Evolutionary conservation across 371 early-diverging fungal species (phyloP), one percentile per base, ranked within the genome.

Genomic region (Mucor irregularis): DNA sequence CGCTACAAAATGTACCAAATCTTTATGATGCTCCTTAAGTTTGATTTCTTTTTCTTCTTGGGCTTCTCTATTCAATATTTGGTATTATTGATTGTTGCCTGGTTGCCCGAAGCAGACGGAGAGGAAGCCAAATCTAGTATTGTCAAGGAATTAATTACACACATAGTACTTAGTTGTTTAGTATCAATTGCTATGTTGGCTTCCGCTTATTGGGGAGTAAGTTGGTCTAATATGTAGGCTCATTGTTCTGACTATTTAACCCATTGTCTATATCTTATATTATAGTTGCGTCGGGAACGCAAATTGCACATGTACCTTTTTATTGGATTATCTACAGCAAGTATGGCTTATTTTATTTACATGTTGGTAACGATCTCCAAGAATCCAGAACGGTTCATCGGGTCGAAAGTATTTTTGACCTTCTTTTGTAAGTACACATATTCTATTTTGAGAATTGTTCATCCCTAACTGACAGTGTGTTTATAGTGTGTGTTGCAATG

Each of bases 51-150:
- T 62, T 91, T 94, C 68, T 87, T 91, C 58, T 69, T 93, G 16
- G 89, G 91, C 0, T 94, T 94, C 58, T 87, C 91, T 5, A 81
- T 92, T n/a, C 93, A 94, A 62, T 95, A 91, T 64, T 82, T 96
- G 34, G 82, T 61, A 0, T 81, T 91, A 17, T 66, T 96, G 38
- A 84, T 93, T 5, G 81, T 76, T 8, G 69, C 62, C 17, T 88
- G 62, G 80, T 68, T 71, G 64, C 71, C 62, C 54, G 74, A 38
- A 61, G 60, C 68, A 49, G 56, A 16, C 7, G 66, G 35, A 35
- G 42, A 42, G 81, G 89, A 60, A 64, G 82, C 28, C 84, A 91
- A 66, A 78, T 82, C 70, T 62, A 65, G 16, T 7, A 58, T 69
- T 11, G 39, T 78, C 11, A 61, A 65, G 13, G 62, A 74, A 45